These are phyloP conservation scores for Pseudogymnoascus sp. DNA, from an alignment of 2,329 filamentous ascomycete genomes.

Conservation along the genomic window DNA sequence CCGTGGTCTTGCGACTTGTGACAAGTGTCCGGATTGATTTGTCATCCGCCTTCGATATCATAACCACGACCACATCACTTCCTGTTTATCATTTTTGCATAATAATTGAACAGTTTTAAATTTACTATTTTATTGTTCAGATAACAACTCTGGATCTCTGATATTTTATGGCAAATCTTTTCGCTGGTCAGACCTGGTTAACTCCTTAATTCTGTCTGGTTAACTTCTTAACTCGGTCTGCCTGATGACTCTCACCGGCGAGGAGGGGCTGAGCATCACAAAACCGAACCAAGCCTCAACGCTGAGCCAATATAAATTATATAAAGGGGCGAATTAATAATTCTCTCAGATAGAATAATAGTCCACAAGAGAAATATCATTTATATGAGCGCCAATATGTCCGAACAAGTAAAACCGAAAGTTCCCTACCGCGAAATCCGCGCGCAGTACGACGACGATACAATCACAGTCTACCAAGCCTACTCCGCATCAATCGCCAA, in stretches of 20 bases:
- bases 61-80: not conserved
- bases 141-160: not conserved
- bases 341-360: not conserved
- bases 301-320: not conserved
- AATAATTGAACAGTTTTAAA: not conserved
- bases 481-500: slow-evolving; percentile 47
- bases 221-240: not conserved
- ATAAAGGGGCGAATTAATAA: not conserved
- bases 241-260: slow-evolving; percentile 1
- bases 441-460: slow-evolving; percentile 41
- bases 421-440: slow-evolving; percentile 44
- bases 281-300: not conserved
- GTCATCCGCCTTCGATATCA: no score
- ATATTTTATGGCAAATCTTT: no score
- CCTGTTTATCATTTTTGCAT: not conserved
- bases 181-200: not conserved
- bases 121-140: not conserved
- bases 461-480: slow-evolving; percentile 57
- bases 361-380: not conserved
- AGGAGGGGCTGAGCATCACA: not conserved
- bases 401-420: not conserved
- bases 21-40: no score
- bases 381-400: not conserved
- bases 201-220: not conserved
- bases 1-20: no score